Conservation (phyloP, 495 filamentous ascomycete genomes). For the Aspergillus kassunensis region DNA sequence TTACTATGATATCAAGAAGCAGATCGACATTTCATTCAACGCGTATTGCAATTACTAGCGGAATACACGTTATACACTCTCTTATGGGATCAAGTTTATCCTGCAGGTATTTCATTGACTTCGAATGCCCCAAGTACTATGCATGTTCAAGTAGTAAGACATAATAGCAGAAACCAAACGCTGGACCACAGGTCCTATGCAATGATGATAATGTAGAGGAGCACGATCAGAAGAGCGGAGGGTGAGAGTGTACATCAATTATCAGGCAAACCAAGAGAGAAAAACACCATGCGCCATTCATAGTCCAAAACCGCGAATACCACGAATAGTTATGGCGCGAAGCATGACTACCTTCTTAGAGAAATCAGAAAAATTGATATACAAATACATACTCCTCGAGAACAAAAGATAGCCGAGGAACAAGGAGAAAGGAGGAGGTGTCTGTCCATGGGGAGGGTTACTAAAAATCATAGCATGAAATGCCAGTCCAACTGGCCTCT, state of each 20-base stretch:
- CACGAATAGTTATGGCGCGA: not conserved
- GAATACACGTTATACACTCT: too few relatives aligned
- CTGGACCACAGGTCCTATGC: conserved; percentile 27
- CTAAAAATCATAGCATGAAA: conserved; percentile 30
- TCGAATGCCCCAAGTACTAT: not conserved
- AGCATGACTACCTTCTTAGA: too few relatives aligned
- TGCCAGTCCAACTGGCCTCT: conserved; percentile 36
- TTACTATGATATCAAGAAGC: conserved; percentile 14
- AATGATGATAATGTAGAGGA: conserved; percentile 13
- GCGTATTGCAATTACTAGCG: too few relatives aligned
- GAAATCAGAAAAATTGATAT: not conserved
- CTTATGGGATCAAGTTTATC: not conserved
- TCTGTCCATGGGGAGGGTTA: conserved; percentile 15
- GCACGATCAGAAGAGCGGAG: conserved; percentile 29
- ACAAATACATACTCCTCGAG: conserved; percentile 2
- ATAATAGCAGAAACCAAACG: conserved; percentile 10
- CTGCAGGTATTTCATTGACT: too few relatives aligned
- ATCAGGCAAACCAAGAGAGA: conserved; percentile 9
- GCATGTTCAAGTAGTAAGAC: not conserved
- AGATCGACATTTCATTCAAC: conserved; percentile 4
- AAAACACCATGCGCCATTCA: conserved; percentile 28
- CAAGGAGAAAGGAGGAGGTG: conserved; percentile 11
- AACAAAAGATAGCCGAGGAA: conserved; percentile 21
- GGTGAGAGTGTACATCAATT: conserved; percentile 8
- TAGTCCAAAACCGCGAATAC: conserved; percentile 21